phyloP scores from a whole-genome alignment of 1,139 yeast species.

The Pneumocystis carinii region DNA sequence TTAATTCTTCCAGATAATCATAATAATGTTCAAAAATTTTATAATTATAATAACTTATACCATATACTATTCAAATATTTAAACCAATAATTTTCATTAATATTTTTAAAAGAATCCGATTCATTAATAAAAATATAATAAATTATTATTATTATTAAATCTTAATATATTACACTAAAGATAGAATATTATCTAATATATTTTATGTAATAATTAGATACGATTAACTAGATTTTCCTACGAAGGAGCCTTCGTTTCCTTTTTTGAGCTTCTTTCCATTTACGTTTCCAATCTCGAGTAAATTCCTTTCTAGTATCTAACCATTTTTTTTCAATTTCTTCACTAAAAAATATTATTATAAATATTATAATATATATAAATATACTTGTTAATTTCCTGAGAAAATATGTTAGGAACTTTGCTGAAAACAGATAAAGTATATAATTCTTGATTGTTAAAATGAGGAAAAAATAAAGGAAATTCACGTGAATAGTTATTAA shows the following conservation, averaged over 20 bases:
- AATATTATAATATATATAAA: not conserved
- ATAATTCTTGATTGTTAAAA: not conserved
- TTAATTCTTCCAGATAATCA: no score
- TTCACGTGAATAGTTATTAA: not conserved
- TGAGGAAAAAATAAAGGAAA: not conserved
- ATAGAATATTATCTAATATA: not conserved
- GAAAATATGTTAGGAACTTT: not conserved
- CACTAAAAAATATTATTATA: not conserved
- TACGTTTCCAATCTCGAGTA: not conserved
- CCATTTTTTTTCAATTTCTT: not conserved
- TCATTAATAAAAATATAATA: not conserved
- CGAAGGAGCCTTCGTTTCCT: not conserved
- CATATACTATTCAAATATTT: not conserved
- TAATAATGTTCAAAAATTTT: no score
- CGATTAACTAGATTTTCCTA: not conserved
- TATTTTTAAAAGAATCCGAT: not conserved
- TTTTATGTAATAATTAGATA: not conserved
- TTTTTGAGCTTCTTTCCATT: not conserved
- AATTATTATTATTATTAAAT: not conserved
- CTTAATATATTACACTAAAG: not conserved
- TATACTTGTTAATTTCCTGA: not conserved
- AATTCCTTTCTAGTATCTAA: not conserved
- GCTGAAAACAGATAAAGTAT: not conserved
- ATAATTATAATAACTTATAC: no score
- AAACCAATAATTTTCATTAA: not conserved